phyloP scores from a whole-genome alignment of 1,284 basidiomycete species.

The Cystobasidium slooffiae region DNA sequence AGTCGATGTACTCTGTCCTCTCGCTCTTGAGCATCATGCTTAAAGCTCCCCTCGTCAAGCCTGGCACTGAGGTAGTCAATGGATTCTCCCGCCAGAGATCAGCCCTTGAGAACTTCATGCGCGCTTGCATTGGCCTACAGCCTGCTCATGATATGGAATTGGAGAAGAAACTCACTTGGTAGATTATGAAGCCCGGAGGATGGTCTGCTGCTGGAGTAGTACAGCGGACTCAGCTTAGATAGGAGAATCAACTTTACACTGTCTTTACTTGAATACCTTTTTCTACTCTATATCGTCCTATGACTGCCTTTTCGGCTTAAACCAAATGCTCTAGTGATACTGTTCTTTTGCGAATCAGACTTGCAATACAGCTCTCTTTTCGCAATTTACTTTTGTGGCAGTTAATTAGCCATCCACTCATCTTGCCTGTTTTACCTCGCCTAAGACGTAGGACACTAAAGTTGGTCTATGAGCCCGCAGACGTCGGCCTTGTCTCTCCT shows the following conservation, averaged over 20 bases:
- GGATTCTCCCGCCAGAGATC: conserved; percentile 91
- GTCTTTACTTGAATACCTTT: too few relatives aligned
- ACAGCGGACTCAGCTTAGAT: background rate
- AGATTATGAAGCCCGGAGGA: background rate
- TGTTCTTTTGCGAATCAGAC: too few relatives aligned
- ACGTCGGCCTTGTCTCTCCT: too few relatives aligned
- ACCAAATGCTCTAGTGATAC: too few relatives aligned
- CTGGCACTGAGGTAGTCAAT: conserved; percentile 92
- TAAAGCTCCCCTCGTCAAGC: conserved; percentile 89
- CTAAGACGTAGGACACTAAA: too few relatives aligned
- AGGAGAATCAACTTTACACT: background rate
- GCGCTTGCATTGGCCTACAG: conserved; percentile 85
- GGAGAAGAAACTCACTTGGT: conserved; percentile 45
- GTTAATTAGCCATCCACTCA: too few relatives aligned
- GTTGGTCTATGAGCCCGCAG: too few relatives aligned
- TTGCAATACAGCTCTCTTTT: too few relatives aligned
- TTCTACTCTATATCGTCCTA: too few relatives aligned
- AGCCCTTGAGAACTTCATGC: conserved; percentile 85
- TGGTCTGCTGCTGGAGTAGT: background rate
- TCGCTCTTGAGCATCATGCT: conserved; percentile 88
- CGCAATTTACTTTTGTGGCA: too few relatives aligned
- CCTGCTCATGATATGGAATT: conserved; percentile 70
- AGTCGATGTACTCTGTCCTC: conserved; percentile 81
- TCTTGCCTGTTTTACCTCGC: too few relatives aligned
- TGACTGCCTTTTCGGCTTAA: too few relatives aligned